Percentiles rank a stretch among this genome's conserved stretches.
These are phyloP conservation scores for Teratosphaeriaceae sp. DNA, from an alignment of 2,329 filamentous ascomycete species.

Conservation along the genomic window DNA sequence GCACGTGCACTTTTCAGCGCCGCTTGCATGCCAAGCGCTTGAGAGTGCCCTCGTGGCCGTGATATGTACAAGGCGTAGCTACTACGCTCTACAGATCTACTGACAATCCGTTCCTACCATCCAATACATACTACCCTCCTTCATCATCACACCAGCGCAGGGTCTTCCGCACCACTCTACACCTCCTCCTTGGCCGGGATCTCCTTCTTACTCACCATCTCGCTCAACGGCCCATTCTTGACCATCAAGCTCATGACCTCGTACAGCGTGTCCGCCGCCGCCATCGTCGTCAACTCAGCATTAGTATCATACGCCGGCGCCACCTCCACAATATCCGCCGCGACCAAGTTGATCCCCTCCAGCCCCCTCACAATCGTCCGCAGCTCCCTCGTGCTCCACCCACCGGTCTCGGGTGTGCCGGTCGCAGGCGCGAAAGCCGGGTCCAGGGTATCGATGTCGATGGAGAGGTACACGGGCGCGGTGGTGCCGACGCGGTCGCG, in stretches of 20 bases:
- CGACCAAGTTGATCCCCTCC: conserved; percentile 59
- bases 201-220: conserved; percentile 28
- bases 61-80: too few relatives aligned
- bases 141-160: too few relatives aligned
- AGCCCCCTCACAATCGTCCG: conserved; percentile 64
- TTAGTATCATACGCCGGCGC: conserved; percentile 68
- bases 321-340: conserved; percentile 67
- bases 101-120: too few relatives aligned
- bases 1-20: too few relatives aligned
- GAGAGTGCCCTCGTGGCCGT: too few relatives aligned
- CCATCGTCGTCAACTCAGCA: conserved; percentile 67
- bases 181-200: conserved; percentile 17
- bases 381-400: conserved; percentile 68
- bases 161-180: conserved; percentile 8
- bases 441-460: conserved; percentile 85
- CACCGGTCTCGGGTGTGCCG: conserved; percentile 69
- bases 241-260: conserved; percentile 80
- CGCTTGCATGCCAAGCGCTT: too few relatives aligned
- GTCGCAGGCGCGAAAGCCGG: conserved; percentile 74
- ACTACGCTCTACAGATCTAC: too few relatives aligned
- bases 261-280: conserved; percentile 64
- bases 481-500: conserved; percentile 65
- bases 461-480: conserved; percentile 71
- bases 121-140: too few relatives aligned
- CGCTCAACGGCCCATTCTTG: conserved; percentile 64